Evolutionary conservation across 495 filamentous ascomycete genomes (phyloP).

Genomic region (Xylaria palmicola): DNA sequence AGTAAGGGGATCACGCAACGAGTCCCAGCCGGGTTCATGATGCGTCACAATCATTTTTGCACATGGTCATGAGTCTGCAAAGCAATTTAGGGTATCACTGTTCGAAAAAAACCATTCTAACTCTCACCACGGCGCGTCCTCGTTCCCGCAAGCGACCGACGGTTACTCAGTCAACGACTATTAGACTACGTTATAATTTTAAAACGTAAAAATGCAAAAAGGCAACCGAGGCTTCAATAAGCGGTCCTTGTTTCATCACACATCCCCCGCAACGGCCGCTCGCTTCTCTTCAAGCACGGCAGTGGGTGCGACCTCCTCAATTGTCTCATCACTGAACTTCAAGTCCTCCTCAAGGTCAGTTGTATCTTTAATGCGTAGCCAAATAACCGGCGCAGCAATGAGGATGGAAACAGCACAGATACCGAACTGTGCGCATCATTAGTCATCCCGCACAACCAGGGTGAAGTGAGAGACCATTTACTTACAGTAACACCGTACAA

Average conservation of each 20-base stretch:
- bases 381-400: conserved; percentile 76
- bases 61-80: no score
- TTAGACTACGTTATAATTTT: no score
- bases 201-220: no score
- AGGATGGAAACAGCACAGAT: conserved; percentile 70
- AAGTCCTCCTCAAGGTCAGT: conserved; percentile 74
- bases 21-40: no score
- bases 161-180: not conserved
- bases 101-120: not conserved
- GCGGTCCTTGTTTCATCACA: not conserved
- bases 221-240: not conserved
- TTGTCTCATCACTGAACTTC: conserved; percentile 77
- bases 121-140: not conserved
- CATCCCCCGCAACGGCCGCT: not conserved
- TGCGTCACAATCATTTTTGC: no score
- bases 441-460: no score
- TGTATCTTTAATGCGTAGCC: conserved; percentile 73
- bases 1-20: no score
- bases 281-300: conserved; percentile 19
- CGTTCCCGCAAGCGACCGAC: not conserved
- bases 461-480: not conserved
- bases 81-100: no score
- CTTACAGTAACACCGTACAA: conserved; percentile 54
- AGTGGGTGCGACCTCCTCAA: conserved; percentile 55
- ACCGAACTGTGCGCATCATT: conserved; percentile 59